These are phyloP conservation scores for Brasenia schreberi DNA, from an alignment of 164 flowering plant species.

Conservation along the genomic window DNA sequence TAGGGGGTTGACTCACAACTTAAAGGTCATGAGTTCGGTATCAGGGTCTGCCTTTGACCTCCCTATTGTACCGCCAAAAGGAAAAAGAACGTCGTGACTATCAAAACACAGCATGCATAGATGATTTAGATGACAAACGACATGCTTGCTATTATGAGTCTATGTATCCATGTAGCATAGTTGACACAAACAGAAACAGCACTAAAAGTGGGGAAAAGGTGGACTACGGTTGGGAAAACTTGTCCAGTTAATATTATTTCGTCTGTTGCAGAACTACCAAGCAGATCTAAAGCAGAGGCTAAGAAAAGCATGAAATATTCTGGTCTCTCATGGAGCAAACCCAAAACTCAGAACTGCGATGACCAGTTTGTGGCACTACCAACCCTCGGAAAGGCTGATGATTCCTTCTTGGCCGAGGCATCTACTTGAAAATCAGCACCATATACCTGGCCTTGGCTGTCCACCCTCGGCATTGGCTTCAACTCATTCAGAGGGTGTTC, in stretches of 20 bases:
- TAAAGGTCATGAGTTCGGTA: no score
- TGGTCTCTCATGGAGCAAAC: no score
- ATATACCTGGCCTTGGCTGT: conserved; percentile 87
- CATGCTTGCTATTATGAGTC: no score
- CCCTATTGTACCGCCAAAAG: no score
- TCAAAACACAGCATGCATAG: no score
- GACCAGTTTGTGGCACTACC: conserved; percentile 98
- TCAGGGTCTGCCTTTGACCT: no score
- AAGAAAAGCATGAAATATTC: not conserved
- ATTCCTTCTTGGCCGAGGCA: conserved; percentile 43
- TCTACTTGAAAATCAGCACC: conserved; percentile 84
- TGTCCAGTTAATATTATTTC: not conserved
- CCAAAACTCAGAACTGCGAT: conserved; percentile 28
- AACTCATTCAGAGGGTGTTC: conserved; percentile 84
- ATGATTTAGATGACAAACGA: no score
- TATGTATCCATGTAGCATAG: no score
- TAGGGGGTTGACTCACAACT: no score
- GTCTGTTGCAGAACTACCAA: not conserved
- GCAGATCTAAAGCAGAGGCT: not conserved
- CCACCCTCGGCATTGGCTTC: conserved; percentile 89
- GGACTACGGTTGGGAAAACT: not conserved
- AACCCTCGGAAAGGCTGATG: conserved; percentile 64
- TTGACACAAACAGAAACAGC: not conserved
- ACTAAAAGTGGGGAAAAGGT: not conserved
- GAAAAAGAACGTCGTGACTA: no score